Base-by-base conservation (phyloP, 805 yeast genomes). In the Candida pini region DNA sequence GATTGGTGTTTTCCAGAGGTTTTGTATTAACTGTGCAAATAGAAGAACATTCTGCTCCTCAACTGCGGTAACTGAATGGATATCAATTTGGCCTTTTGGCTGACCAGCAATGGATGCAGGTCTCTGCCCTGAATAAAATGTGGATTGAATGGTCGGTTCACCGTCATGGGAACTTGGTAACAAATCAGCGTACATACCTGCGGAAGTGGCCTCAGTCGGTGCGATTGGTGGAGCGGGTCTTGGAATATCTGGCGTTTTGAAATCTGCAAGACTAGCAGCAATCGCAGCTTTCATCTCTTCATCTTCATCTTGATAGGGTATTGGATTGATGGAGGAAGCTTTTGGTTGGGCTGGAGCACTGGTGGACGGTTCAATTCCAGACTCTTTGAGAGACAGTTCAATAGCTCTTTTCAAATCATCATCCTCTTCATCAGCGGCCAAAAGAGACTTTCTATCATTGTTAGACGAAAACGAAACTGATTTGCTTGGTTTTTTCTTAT, bases 251-350 rank as follows among this genome's bases (percentile, higher is more conserved):
- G 37, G 39, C 9, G 36, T 54, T 44, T 81, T 74, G 53, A 82
- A 68, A 39, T 89, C 97, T 34, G 69, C 70, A 41, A 92, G 66
- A 57, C 96, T 86, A 1, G 96, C 96, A 12, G 83, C 95, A 38
- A 92, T 90, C 0, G 97, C 98, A 1, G 92, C 95, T 54, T 78
- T 84, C 78, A 90, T 73, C 24, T 87, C 96, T 25, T 81, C 90
- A 51, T 88, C 95, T 13, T 81, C 84, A 14, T 82, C 87, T 2
- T 76, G 84, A 12, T 57, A 63, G 2, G 41, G 53, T 9, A 29
- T 27, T n/a, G 39, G 41, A 5, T 41, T 24, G 6, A 28, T 21
- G 18, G 23, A n/a, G 5, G 34, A 15, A 6, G 30, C 18, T 3
- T 12, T n/a, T n/a, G n/a, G n/a, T n/a, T 28, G 4, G 39, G 31